Evolutionary conservation across 2,329 filamentous ascomycete genomes (phyloP), one percentile per base, ranked within the genome.

Genomic region (Fusarium sp.): DNA sequence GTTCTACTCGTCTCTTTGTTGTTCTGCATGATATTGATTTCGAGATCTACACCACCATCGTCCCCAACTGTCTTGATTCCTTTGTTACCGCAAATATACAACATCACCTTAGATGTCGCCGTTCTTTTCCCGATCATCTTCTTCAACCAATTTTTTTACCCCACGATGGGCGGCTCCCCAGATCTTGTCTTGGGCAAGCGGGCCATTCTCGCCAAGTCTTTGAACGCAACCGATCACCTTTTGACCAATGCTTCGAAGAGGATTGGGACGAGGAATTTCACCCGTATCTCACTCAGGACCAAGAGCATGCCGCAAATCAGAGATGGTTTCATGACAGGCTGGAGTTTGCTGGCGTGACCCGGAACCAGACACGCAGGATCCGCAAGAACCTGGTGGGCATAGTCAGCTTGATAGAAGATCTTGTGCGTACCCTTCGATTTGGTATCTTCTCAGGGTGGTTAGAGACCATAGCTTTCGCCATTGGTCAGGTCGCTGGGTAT

Each of bases 81-180:
- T 21, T 17, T 54, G n/a, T 17, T 45, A 15, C 42, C 51, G 7
- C 22, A 45, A 11, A 17, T 38, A 4, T 14, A 14, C 22, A 17
- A 45, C 28, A 28, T 54, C 40, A 36, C 40, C 33, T 31, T 45
- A 5, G 21, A 45, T 10, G 21, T 31, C 11, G 44, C 51, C 13
- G 21, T 38, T 13, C 39, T 54, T 9, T 13, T 13, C 8, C 21
- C 28, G 7, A 5, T 19, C 21, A 36, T 54, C 31, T 54, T 45
- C 40, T 54, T 54, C 31, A 44, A 38, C 22, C 40, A 42, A 31
- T 54, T 36, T 10, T 54, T 45, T 31, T 28, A 39, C 31, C 7
- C 31, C 11, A 45, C 51, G 10, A 24, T 28, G 15, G n/a, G 28
- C 31, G 28, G 14, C 40, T 19, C 9, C 38, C 22, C 19, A 5